A percentile compares a stretch with the other conserved stretches of the same genome.
These are phyloP conservation scores for Ceratobasidium theobromae DNA, from an alignment of 1,284 basidiomycete species.

Conservation along the genomic window DNA sequence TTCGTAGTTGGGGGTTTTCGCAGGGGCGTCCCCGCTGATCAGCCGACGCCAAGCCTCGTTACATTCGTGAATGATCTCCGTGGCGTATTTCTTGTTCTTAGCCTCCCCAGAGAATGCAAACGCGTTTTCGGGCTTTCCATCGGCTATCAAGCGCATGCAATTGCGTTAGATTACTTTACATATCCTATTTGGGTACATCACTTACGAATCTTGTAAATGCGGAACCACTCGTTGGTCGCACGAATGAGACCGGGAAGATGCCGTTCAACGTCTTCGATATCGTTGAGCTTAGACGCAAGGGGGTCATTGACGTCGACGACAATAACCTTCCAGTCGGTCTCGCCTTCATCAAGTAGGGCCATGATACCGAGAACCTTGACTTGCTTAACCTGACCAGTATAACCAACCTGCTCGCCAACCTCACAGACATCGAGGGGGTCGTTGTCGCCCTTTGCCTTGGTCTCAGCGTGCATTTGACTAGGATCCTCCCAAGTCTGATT, in stretches of 20 bases:
- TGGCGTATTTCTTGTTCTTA: slow-evolving; percentile 99
- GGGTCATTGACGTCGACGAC: slow-evolving; percentile 98
- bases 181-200: neutral
- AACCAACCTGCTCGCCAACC: slow-evolving; percentile 98
- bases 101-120: slow-evolving; percentile 99
- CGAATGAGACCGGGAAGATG: slow-evolving; percentile 96
- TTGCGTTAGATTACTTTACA: neutral
- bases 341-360: slow-evolving; percentile 97
- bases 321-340: slow-evolving; percentile 99
- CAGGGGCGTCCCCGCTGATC: slow-evolving; percentile 73
- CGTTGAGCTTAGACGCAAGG: slow-evolving; percentile 94
- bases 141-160: slow-evolving; percentile 54
- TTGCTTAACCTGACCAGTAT: slow-evolving; percentile 98
- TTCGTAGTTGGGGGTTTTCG: slow-evolving; percentile 70
- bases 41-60: slow-evolving; percentile 99
- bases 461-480: slow-evolving; percentile 83
- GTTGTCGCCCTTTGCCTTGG: slow-evolving; percentile 98
- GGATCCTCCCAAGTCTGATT: slow-evolving; percentile 98
- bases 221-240: slow-evolving; percentile 97
- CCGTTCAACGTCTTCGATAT: slow-evolving; percentile 98
- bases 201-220: slow-evolving; percentile 89
- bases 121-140: slow-evolving; percentile 98
- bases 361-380: slow-evolving; percentile 99
- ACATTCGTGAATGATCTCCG: slow-evolving; percentile 98
- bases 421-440: slow-evolving; percentile 99